Base-by-base conservation (phyloP, 805 yeast genomes). In the Peterozyma toletana region DNA sequence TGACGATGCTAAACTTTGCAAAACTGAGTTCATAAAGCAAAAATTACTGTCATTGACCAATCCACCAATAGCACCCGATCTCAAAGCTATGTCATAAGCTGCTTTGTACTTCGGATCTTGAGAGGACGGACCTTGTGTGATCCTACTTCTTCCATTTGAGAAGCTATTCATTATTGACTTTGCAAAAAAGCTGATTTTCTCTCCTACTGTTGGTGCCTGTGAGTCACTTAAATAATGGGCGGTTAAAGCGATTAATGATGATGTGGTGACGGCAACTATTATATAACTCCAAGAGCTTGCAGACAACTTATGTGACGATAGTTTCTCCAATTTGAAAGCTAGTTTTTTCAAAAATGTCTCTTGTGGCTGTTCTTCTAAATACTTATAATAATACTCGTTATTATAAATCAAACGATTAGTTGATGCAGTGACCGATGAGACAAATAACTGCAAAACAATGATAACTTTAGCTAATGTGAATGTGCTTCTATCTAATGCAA, bases 11-110 rank as follows among this genome's bases (percentile, higher is more conserved):
- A 89, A 63, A 14, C 86, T 75, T 60, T 90, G 97, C 27, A 90
- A 61, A 1, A 90, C 96, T 18, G 89, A 79, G 63, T 90, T 90
- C 95, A 89, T 88, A 55, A 90, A 90, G 61, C 97, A 90, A 0
- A 96, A 88, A 58, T 90, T 90, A 11, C 97, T 96, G 50, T 87
- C 96, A 58, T 90, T 90, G 46, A 77, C 73, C 33, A 90, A 71
- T 1, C 97, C 97, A 21, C 96, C 96, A 31, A 87, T 76, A 1
- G 90, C 90, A 45, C 91, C 91, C 43, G 72, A 67, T 40, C 68
- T 67, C 43, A 73, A 47, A n/a, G 82, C 81, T n/a, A 42, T 47
- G 21, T 58, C 54, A 30, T 51, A 53, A 27, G 42, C 41, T 7
- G 47, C 53, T 43, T 42, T 46, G 15, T 45, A 44, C 33, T 46